Evolutionary conservation across 2,329 filamentous ascomycete species (phyloP).

Genomic region (Polychaeton citri): DNA sequence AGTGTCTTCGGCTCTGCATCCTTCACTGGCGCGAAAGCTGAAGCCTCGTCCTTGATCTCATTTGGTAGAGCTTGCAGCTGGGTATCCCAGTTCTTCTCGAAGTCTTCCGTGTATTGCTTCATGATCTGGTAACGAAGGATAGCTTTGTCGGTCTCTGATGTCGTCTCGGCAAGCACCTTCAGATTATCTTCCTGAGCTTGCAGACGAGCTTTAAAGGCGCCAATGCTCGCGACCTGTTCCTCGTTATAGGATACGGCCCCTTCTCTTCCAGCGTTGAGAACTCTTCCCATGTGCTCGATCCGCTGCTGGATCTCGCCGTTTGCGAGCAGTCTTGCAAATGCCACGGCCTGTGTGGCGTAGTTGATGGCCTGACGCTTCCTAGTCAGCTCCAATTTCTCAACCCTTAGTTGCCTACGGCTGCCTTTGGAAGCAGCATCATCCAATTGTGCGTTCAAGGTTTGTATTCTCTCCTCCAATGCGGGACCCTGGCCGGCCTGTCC

Average conservation of each 20-base stretch:
- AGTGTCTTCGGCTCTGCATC: neutral
- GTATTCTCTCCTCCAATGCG: constrained; percentile 1
- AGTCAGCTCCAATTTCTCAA: neutral
- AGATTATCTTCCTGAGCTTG: constrained; percentile 6
- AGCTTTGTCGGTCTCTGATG: neutral
- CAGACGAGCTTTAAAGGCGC: neutral
- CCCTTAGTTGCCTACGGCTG: neutral
- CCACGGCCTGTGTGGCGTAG: neutral
- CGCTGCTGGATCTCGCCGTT: neutral
- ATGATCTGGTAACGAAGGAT: neutral
- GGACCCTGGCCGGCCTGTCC: constrained; percentile 1
- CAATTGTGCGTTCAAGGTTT: constrained; percentile 1
- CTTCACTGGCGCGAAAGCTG: neutral
- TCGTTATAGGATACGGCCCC: neutral
- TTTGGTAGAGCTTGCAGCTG: neutral
- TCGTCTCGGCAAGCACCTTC: constrained; percentile 6
- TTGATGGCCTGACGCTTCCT: neutral
- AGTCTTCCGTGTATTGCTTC: constrained; percentile 1
- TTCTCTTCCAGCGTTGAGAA: neutral
- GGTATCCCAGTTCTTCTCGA: constrained; percentile 1
- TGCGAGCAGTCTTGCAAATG: neutral
- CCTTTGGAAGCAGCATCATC: neutral
- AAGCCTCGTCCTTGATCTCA: neutral
- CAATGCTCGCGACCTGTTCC: neutral
- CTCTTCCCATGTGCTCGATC: neutral